Percentiles rank a stretch among this genome's conserved stretches.
phyloP scores from a whole-genome alignment of 225 moss, liverwort and hornwort species.

The Marchantia paleacea region DNA sequence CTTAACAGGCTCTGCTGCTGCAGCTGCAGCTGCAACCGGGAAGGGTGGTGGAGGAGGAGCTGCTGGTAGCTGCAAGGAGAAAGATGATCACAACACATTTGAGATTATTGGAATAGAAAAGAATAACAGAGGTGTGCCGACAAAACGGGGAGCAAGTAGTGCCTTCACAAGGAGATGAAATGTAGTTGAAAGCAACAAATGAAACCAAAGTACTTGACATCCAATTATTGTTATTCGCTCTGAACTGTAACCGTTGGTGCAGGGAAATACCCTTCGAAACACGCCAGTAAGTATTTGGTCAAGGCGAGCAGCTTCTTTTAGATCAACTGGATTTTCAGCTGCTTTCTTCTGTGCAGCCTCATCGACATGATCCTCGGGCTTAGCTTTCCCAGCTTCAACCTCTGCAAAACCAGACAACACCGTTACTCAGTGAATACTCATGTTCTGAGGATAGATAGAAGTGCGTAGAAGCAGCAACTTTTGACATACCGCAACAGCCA shows the following conservation, averaged over 20 bases:
- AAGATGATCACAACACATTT: slow-evolving; percentile 2
- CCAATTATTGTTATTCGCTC: neutral
- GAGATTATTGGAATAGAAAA: neutral
- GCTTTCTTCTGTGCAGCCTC: slow-evolving; percentile 57
- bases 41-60: slow-evolving; percentile 79
- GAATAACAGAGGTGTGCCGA: neutral
- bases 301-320: slow-evolving; percentile 79
- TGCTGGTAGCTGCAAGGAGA: slow-evolving; percentile 62
- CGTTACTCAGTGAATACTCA: neutral
- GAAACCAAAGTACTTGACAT: neutral
- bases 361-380: slow-evolving; percentile 50
- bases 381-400: slow-evolving; percentile 52
- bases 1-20: slow-evolving; percentile 17
- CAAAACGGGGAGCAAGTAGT: neutral
- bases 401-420: slow-evolving; percentile 40
- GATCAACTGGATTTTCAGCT: slow-evolving; percentile 58
- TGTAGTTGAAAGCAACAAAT: neutral
- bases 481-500: neutral
- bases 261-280: slow-evolving; percentile 62
- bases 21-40: slow-evolving; percentile 42
- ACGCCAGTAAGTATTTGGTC: slow-evolving; percentile 83
- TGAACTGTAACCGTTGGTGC: neutral
- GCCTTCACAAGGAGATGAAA: neutral
- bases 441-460: neutral
- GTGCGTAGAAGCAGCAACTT: neutral